phyloP scores from a whole-genome alignment of 148 eudicot genomes.

The Amaranthus cruentus region DNA sequence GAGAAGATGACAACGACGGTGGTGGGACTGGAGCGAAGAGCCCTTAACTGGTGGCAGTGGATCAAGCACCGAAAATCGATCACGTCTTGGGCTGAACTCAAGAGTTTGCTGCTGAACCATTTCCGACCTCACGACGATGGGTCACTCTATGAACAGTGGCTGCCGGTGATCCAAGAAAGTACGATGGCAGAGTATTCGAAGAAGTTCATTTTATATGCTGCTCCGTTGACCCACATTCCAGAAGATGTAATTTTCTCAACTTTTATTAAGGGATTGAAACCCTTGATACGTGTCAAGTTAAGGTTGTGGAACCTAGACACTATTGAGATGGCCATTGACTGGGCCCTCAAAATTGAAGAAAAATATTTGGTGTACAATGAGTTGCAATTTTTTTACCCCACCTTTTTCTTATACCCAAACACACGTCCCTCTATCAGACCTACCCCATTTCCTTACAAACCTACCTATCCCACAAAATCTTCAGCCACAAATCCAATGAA shows the following conservation, averaged over 20 bases:
- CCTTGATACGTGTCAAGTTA: not conserved
- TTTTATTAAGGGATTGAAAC: not conserved
- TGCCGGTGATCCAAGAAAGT: not conserved
- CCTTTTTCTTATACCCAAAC: too few species aligned
- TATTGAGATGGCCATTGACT: not conserved
- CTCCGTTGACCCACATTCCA: not conserved
- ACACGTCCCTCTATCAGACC: too few species aligned
- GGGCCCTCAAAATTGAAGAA: not conserved
- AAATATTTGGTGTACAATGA: not conserved
- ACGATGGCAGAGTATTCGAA: not conserved
- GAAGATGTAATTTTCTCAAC: not conserved
- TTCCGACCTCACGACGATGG: not conserved
- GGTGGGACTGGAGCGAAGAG: too few species aligned
- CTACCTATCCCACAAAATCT: too few species aligned
- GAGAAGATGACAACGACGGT: too few species aligned
- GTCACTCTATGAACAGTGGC: not conserved
- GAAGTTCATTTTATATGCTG: not conserved
- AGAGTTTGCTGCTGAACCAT: too few species aligned
- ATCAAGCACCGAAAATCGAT: too few species aligned
- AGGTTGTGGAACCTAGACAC: not conserved
- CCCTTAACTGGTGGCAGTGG: too few species aligned
- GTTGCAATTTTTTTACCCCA: too few species aligned
- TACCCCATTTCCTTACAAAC: too few species aligned
- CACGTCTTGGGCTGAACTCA: too few species aligned
- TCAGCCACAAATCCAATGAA: too few species aligned